phyloP scores from a whole-genome alignment of 768 basidiomycete genomes.

The Pisolithus microcarpus region DNA sequence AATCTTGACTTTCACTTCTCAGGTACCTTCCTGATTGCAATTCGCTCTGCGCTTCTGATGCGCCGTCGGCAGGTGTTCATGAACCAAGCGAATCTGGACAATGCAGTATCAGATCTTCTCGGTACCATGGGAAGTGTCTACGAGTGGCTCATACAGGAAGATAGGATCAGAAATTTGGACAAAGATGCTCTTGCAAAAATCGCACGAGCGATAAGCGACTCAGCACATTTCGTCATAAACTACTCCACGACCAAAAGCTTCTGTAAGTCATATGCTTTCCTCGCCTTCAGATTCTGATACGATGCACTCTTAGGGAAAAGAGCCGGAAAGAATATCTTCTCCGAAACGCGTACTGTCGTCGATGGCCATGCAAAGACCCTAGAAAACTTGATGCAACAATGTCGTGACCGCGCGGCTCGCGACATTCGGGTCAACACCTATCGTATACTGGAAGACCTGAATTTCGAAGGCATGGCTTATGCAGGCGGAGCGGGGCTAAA shows the following conservation, averaged over 20 bases:
- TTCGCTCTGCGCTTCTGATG: background rate
- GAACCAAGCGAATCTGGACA: background rate
- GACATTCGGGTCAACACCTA: background rate
- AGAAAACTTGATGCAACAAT: background rate
- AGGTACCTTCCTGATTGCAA: background rate
- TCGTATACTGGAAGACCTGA: background rate
- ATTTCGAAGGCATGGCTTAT: background rate
- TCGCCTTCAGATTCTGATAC: background rate
- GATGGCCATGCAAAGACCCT: background rate
- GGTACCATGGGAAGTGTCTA: background rate
- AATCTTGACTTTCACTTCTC: background rate
- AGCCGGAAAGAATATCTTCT: background rate
- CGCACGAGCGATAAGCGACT: background rate
- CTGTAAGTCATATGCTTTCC: constrained; percentile 1
- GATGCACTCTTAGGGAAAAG: background rate
- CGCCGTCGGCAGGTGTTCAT: background rate
- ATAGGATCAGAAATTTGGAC: background rate
- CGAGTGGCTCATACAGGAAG: background rate
- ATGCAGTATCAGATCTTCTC: background rate
- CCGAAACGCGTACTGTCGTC: background rate
- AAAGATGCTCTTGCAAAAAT: background rate
- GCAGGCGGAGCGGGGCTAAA: background rate
- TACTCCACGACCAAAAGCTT: background rate
- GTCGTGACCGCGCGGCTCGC: background rate
- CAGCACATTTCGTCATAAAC: background rate